These are phyloP conservation scores for Lentinula edodes DNA, from an alignment of 768 basidiomycete genomes.

Conservation along the genomic window DNA sequence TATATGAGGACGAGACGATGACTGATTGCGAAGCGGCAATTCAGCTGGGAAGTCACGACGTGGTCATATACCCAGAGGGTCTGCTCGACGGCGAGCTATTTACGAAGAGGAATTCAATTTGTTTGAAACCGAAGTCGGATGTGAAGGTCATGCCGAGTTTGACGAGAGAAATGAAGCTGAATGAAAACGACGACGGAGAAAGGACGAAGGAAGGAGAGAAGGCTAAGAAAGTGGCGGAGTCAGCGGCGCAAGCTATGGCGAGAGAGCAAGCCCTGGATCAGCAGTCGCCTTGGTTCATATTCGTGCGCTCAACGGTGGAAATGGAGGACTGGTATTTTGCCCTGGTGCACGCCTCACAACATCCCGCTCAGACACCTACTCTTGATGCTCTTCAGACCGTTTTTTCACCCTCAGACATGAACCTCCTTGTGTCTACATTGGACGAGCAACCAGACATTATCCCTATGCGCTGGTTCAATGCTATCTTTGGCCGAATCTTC, in stretches of 20 bases:
- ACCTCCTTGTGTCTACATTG: conserved; percentile 71
- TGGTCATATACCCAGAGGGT: conserved; percentile 69
- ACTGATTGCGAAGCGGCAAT: conserved; percentile 89
- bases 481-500: conserved; percentile 87
- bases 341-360: conserved; percentile 66
- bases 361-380: conserved; percentile 56
- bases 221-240: conserved; percentile 30
- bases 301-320: conserved; percentile 78
- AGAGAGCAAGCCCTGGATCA: conserved; percentile 46
- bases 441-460: conserved; percentile 95
- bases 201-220: conserved; percentile 30
- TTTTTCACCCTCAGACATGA: conserved; percentile 78
- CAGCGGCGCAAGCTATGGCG: conserved; percentile 21
- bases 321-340: conserved; percentile 98
- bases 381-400: conserved; percentile 56
- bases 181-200: conserved; percentile 29
- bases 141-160: conserved; percentile 40
- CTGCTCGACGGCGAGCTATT: conserved; percentile 86
- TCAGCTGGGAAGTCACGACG: conserved; percentile 74
- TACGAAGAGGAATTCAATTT: conserved; percentile 85
- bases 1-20: conserved; percentile 92
- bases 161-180: conserved; percentile 46
- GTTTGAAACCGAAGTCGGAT: conserved; percentile 50
- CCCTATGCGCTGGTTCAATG: conserved; percentile 97
- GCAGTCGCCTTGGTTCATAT: conserved; percentile 86